phyloP scores from a whole-genome alignment of 495 filamentous ascomycete genomes.

The Penicillium odoratum region DNA sequence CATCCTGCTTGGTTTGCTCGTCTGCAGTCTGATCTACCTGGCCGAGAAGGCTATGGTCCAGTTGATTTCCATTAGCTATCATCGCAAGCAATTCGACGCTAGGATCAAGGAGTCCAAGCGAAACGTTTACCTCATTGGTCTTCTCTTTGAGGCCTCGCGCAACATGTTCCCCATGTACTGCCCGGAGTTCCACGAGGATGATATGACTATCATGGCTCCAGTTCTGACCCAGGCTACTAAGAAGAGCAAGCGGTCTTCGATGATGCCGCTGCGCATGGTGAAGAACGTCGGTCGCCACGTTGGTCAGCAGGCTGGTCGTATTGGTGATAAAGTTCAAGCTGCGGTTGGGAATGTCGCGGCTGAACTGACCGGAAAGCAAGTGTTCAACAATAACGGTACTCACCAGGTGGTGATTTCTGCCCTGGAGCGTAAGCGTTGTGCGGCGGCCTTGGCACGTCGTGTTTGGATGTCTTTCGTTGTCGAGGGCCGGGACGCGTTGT shows the following conservation, averaged over 20 bases:
- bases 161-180: constrained; percentile 89
- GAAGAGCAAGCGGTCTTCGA: constrained; percentile 49
- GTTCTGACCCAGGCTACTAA: constrained; percentile 43
- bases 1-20: constrained; percentile 72
- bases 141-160: constrained; percentile 87
- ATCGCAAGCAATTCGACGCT: constrained; percentile 86
- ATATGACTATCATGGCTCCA: constrained; percentile 83
- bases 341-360: constrained; percentile 92
- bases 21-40: constrained; percentile 75
- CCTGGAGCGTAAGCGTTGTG: constrained; percentile 75
- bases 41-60: constrained; percentile 83
- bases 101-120: constrained; percentile 89
- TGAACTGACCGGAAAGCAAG: constrained; percentile 90
- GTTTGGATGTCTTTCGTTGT: constrained; percentile 99
- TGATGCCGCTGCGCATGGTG: constrained; percentile 75
- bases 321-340: constrained; percentile 88
- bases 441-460: constrained; percentile 85
- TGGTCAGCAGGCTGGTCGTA: constrained; percentile 66
- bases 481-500: constrained; percentile 80
- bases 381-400: constrained; percentile 86
- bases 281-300: constrained; percentile 45
- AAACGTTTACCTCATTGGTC: constrained; percentile 72
- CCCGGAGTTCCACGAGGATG: constrained; percentile 85
- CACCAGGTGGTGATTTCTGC: constrained; percentile 88
- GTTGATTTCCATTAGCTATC: constrained; percentile 91